Evolutionary conservation across 306 rosid genomes (phyloP).

Genomic region (Ammopiptanthus mongolicus): DNA sequence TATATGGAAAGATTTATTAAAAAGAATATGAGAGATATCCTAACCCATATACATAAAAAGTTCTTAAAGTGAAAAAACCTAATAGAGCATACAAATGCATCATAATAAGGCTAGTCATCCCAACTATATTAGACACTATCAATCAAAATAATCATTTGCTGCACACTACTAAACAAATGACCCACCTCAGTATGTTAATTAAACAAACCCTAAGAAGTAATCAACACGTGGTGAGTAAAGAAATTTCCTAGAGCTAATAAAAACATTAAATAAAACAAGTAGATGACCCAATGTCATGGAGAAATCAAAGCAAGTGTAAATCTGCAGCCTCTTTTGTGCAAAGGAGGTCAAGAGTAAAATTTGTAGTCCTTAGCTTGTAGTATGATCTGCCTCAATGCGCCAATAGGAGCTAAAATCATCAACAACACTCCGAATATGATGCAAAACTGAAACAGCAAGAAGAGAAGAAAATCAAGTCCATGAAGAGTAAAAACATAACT

Average conservation of each 20-base stretch:
- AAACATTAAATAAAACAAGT: not conserved
- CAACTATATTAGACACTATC: no score
- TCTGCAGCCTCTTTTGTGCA: not conserved
- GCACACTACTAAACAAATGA: no score
- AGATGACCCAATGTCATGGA: not conserved
- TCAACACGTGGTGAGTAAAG: not conserved
- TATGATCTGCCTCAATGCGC: constrained; percentile 60
- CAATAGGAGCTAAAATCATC: constrained; percentile 54
- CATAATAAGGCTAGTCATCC: no score
- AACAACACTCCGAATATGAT: constrained; percentile 43
- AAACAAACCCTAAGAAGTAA: not conserved
- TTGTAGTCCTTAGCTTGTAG: constrained; percentile 34
- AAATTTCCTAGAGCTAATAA: not conserved
- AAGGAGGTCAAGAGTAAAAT: constrained; percentile 44
- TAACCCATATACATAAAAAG: no score
- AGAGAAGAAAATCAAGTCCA: not conserved
- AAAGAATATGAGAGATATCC: no score
- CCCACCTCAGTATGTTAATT: not conserved
- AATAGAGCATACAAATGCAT: no score
- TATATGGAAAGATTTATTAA: no score
- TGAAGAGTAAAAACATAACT: not conserved
- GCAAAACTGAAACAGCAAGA: constrained; percentile 47
- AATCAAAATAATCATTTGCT: no score
- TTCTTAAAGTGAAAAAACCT: no score
- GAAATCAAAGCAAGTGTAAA: not conserved